phyloP scores from a whole-genome alignment of 1,139 yeast genomes.

The Lizanozyma gosingica region DNA sequence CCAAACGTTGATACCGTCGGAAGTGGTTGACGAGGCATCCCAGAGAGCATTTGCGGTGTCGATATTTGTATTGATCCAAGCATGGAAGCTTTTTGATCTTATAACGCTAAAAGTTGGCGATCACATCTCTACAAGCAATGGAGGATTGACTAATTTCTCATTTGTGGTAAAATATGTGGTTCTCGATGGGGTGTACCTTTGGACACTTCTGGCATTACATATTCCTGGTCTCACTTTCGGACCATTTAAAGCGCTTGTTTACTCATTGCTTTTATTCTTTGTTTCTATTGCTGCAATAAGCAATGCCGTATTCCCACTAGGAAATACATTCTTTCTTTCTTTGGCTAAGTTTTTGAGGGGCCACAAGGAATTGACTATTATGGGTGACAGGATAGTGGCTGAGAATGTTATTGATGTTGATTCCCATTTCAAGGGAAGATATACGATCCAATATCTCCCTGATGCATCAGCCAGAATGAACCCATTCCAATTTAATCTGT shows the following conservation, averaged over 20 bases:
- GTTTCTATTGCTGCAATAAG: constrained; percentile 36
- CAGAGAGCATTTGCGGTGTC: constrained; percentile 64
- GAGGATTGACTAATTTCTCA: constrained; percentile 37
- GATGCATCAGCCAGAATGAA: constrained; percentile 83
- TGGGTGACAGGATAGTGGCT: constrained; percentile 44
- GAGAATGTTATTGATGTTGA: constrained; percentile 49
- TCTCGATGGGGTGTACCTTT: constrained; percentile 63
- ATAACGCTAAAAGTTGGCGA: constrained; percentile 31
- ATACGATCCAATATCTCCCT: constrained; percentile 81
- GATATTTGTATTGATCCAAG: constrained; percentile 64
- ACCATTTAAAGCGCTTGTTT: constrained; percentile 43
- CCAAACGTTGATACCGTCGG: constrained; percentile 48
- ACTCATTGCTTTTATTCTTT: constrained; percentile 26
- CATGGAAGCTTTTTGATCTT: constrained; percentile 74
- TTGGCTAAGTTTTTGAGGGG: constrained; percentile 39
- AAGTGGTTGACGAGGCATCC: constrained; percentile 66
- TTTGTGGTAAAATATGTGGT: constrained; percentile 64
- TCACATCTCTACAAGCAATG: constrained; percentile 11
- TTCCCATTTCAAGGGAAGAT: constrained; percentile 74
- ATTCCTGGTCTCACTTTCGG: constrained; percentile 63
- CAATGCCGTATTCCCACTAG: constrained; percentile 26
- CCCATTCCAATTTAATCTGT: constrained; percentile 52
- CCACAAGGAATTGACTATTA: constrained; percentile 56
- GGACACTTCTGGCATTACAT: constrained; percentile 62
- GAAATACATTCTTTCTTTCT: constrained; percentile 26